These are phyloP conservation scores for Pinguiococcus pyrenoidosus DNA, from an alignment of 108 stramenopile species.

Conservation along the genomic window DNA sequence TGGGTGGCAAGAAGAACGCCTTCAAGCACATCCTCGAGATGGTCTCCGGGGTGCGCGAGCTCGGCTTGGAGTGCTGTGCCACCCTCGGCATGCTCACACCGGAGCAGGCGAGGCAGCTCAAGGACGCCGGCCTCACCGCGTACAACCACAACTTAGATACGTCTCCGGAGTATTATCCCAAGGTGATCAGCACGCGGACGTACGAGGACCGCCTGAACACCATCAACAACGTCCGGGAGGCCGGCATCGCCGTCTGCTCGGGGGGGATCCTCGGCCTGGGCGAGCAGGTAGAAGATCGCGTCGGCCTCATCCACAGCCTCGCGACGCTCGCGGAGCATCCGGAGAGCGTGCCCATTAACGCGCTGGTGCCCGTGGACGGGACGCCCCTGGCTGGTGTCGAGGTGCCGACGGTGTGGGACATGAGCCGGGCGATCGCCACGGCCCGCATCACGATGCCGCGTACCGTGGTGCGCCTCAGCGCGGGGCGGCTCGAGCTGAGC, in stretches of 20 bases:
- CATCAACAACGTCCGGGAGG: constrained; percentile 86
- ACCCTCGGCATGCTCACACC: constrained; percentile 88
- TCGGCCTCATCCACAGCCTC: constrained; percentile 79
- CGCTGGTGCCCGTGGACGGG: constrained; percentile 73
- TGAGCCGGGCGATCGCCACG: constrained; percentile 94
- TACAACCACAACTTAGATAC: constrained; percentile 99
- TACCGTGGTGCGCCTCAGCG: constrained; percentile 89
- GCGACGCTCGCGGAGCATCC: constrained; percentile 87
- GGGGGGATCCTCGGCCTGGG: constrained; percentile 93
- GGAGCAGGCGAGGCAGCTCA: constrained; percentile 86
- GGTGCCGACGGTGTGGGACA: constrained; percentile 52
- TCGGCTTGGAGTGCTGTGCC: constrained; percentile 85
- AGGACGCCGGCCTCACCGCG: constrained; percentile 84
- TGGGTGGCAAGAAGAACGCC: constrained; percentile 94
- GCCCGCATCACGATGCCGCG: constrained; percentile 90
- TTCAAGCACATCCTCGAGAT: constrained; percentile 88
- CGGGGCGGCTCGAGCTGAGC: constrained; percentile 79
- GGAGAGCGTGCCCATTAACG: constrained; percentile 92
- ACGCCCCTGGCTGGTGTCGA: constrained; percentile 23
- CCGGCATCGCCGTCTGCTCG: constrained; percentile 90
- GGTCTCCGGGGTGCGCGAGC: constrained; percentile 46
- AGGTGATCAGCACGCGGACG: constrained; percentile 75
- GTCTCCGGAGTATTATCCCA: constrained; percentile 86
- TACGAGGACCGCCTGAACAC: constrained; percentile 90
- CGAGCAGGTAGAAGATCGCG: constrained; percentile 77